Conservation (phyloP, 306 rosid genomes). For the Vicia sativa region DNA sequence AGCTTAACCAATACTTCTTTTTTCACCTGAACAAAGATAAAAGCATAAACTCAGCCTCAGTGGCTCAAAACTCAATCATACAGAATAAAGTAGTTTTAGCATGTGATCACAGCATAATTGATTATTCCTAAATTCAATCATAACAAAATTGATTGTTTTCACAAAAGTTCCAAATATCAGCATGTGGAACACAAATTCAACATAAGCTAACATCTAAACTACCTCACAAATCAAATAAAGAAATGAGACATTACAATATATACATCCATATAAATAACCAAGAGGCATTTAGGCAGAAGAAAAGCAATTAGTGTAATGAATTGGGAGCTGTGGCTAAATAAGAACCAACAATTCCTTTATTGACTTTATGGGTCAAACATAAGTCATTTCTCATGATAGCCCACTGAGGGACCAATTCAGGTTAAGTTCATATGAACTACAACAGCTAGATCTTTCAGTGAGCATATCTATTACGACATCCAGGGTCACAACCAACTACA, state of each 20-base stretch:
- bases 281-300: neutral
- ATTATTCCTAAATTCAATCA: neutral
- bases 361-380: slow-evolving; percentile 1
- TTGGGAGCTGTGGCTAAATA: neutral
- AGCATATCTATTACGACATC: slow-evolving; percentile 9
- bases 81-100: neutral
- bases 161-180: slow-evolving; percentile 1
- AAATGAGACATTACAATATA: neutral
- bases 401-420: neutral
- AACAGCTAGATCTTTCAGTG: slow-evolving; percentile 1
- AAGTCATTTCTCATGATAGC: slow-evolving; percentile 1
- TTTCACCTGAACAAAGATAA: slow-evolving; percentile 69
- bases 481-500: slow-evolving; percentile 12
- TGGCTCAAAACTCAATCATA: neutral
- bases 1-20: slow-evolving; percentile 71
- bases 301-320: neutral
- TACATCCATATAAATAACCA: neutral
- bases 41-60: slow-evolving; percentile 25
- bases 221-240: neutral
- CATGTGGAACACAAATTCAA: neutral
- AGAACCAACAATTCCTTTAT: slow-evolving; percentile 5
- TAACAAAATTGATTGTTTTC: neutral
- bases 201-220: neutral
- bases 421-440: slow-evolving; percentile 27
- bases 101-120: neutral